These are phyloP conservation scores for Xylariaceae sp. DNA, from an alignment of 2,329 filamentous ascomycete species.

Conservation along the genomic window DNA sequence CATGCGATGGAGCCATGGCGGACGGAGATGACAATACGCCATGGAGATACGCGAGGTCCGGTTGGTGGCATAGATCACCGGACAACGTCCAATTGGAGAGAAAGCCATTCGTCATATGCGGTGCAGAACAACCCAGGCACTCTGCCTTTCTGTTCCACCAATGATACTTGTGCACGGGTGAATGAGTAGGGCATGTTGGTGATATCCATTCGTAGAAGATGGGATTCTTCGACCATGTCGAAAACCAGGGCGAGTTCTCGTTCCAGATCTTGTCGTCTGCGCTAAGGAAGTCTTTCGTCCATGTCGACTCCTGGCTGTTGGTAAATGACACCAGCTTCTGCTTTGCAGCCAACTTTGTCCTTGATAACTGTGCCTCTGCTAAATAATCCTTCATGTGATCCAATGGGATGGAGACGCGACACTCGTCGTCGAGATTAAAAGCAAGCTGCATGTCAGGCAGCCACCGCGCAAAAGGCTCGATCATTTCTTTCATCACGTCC, in stretches of 20 bases:
- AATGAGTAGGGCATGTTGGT: slow-evolving; percentile 49
- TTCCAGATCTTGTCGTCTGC: slow-evolving; percentile 31
- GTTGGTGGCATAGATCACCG: slow-evolving; percentile 53
- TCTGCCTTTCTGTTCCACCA: slow-evolving; percentile 45
- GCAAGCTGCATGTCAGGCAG: slow-evolving; percentile 57
- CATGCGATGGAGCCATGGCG: slow-evolving; percentile 45
- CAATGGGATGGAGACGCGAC: slow-evolving; percentile 49
- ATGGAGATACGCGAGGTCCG: slow-evolving; percentile 52
- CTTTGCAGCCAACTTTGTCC: slow-evolving; percentile 32
- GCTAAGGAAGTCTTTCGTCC: slow-evolving; percentile 28
- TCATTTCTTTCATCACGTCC: slow-evolving; percentile 41
- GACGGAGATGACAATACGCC: slow-evolving; percentile 54
- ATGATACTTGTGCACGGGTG: slow-evolving; percentile 43
- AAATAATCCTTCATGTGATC: slow-evolving; percentile 44
- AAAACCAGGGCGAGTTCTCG: slow-evolving; percentile 30
- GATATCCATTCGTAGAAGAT: slow-evolving; percentile 44
- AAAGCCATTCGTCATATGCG: slow-evolving; percentile 45
- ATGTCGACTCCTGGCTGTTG: slow-evolving; percentile 25
- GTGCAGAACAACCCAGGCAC: slow-evolving; percentile 39
- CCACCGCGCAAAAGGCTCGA: slow-evolving; percentile 45
- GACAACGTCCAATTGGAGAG: slow-evolving; percentile 46
- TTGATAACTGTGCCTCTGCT: slow-evolving; percentile 27
- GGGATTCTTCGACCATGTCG: slow-evolving; percentile 30
- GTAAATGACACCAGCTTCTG: slow-evolving; percentile 27
- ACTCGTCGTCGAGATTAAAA: slow-evolving; percentile 55